Conservation (phyloP, 108 stramenopile genomes). For the Skeletonema grethae region DNA sequence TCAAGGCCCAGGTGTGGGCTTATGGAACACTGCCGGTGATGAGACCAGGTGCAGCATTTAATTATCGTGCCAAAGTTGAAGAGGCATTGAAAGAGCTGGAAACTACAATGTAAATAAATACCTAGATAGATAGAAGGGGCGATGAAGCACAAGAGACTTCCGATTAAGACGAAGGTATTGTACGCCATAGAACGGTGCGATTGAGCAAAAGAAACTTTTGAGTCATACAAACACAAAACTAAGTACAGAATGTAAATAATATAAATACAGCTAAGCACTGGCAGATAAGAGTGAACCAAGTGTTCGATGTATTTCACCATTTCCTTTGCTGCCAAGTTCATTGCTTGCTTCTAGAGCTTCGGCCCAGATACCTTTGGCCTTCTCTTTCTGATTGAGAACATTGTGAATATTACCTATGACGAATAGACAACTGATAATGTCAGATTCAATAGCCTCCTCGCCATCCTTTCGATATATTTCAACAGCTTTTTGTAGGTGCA, state of each 20-base stretch:
- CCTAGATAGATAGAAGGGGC: neutral
- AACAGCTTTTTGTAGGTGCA: conserved; percentile 59
- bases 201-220: neutral
- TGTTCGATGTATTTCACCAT: neutral
- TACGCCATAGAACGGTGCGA: neutral
- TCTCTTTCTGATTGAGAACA: conserved; percentile 46
- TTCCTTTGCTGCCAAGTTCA: neutral
- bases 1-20: conserved; percentile 61
- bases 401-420: conserved; percentile 76
- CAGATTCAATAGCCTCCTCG: conserved; percentile 40
- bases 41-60: conserved; percentile 56
- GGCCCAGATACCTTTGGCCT: conserved; percentile 58
- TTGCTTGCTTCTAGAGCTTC: conserved; percentile 51
- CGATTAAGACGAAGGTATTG: no score
- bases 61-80: conserved; percentile 55
- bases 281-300: neutral
- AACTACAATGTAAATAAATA: neutral
- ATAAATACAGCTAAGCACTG: neutral
- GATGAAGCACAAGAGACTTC: neutral
- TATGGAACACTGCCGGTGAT: conserved; percentile 62
- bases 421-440: conserved; percentile 63
- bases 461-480: conserved; percentile 55
- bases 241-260: neutral
- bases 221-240: neutral
- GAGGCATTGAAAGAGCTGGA: conserved; percentile 17